Evolutionary conservation across 1,139 yeast genomes (phyloP), one percentile per base, ranked within the genome.

Genomic region (Pichia sp.): DNA sequence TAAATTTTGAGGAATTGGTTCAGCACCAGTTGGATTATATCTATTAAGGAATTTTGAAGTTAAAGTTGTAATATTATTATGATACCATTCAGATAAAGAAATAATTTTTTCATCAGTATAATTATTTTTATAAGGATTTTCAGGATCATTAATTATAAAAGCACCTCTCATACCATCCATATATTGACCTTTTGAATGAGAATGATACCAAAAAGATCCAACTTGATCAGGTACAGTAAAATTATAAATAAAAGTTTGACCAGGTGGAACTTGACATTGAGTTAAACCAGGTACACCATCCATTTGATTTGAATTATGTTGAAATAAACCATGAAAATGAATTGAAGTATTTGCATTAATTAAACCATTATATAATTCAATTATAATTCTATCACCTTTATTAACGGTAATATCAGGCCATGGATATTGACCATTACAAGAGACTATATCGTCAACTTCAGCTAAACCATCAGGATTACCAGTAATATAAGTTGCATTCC

Each of bases 201-300:
- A 84, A 65, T 90, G 97, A 69, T 90, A 90, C 97, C 97, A 90
- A 70, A 74, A 90, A 4, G 95, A 77, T 51, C 97, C 97, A 39
- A 73, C 76, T 63, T 90, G 96, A 61, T 81, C 78, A 11, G 72
- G 71, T 38, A 87, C 87, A 10, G 95, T 83, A 64, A 90, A 90
- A 69, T 90, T 87, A 70, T 81, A 78, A 45, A 77, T 61, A 65
- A 83, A 74, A 11, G 83, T 75, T 48, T 71, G 73, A 27, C 87
- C 87, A 1, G 94, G 85, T 11, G 84, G 78, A 48, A 87, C 80
- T 32, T 96, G 95, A 70, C 96, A 87, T 66, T 90, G 97, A 27
- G 87, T 80, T 29, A 89, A 74, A 76, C 77, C 71, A 57, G 84
- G 86, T 7, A 96, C 94, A 42, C 97, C 97, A 63, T 90, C 97